phyloP scores from a whole-genome alignment of 2,329 filamentous ascomycete genomes.

The Incumbomyces lentus region DNA sequence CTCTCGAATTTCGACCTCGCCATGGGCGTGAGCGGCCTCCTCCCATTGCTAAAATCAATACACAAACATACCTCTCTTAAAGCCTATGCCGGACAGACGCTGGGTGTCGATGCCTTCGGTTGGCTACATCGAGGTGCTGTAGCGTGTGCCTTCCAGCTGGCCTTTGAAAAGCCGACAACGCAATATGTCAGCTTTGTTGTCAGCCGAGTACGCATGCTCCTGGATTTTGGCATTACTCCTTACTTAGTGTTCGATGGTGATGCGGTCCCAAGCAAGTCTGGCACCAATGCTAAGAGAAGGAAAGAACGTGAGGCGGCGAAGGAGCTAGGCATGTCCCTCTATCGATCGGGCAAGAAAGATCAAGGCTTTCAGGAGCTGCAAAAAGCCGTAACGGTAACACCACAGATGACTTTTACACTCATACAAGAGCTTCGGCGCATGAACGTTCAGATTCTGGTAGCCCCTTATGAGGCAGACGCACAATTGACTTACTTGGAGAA shows the following conservation, averaged over 20 bases:
- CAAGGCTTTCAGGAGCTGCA: constrained; percentile 81
- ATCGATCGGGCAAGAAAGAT: constrained; percentile 68
- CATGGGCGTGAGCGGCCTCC: constrained; percentile 51
- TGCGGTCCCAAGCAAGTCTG: constrained; percentile 83
- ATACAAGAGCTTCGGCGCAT: constrained; percentile 84
- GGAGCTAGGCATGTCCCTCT: constrained; percentile 62
- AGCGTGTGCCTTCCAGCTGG: constrained; percentile 81
- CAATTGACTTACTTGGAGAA: constrained; percentile 90
- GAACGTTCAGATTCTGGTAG: constrained; percentile 77
- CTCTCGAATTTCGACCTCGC: constrained; percentile 14
- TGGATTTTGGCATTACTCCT: constrained; percentile 86
- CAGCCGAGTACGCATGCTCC: constrained; percentile 83
- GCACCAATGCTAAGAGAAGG: constrained; percentile 69
- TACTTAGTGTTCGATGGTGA: constrained; percentile 96
- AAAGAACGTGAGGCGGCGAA: constrained; percentile 67
- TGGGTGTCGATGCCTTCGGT: constrained; percentile 95
- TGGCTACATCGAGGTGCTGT: constrained; percentile 94
- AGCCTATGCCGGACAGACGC: constrained; percentile 74
- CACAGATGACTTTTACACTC: constrained; percentile 82
- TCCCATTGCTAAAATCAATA: constrained; percentile 90
- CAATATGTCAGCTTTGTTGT: constrained; percentile 90
- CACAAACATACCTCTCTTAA: constrained; percentile 80
- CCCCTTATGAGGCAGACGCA: constrained; percentile 95
- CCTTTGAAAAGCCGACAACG: constrained; percentile 73
- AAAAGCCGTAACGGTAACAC: constrained; percentile 90